These are phyloP conservation scores for Pythium rishiriense DNA, from an alignment of 352 stramenopile genomes.

Conservation along the genomic window DNA sequence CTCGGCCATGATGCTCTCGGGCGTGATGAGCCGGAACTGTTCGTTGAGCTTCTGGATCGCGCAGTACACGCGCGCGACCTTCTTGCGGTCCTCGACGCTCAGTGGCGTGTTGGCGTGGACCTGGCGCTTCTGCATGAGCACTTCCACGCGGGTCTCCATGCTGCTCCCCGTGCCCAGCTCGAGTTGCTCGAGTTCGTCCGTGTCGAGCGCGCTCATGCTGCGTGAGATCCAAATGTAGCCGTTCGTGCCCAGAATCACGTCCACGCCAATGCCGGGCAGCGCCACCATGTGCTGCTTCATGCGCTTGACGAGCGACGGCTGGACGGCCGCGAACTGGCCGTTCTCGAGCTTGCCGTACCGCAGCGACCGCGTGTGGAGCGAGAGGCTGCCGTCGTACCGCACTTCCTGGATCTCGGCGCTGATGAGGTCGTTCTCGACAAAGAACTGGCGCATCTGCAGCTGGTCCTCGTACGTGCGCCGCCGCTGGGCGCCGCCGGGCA, in stretches of 20 bases:
- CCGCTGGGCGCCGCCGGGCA: conserved; percentile 94
- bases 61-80: conserved; percentile 89
- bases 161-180: conserved; percentile 51
- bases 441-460: conserved; percentile 96
- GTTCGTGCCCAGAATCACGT: conserved; percentile 95
- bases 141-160: conserved; percentile 87
- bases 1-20: conserved; percentile 89
- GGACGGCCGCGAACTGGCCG: conserved; percentile 90
- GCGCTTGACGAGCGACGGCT: conserved; percentile 88
- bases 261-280: conserved; percentile 72
- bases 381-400: conserved; percentile 91
- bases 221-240: conserved; percentile 95
- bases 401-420: conserved; percentile 90
- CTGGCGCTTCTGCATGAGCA: conserved; percentile 90
- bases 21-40: conserved; percentile 90
- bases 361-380: conserved; percentile 93
- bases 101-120: conserved; percentile 81
- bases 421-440: conserved; percentile 96
- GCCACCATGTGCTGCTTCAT: conserved; percentile 95
- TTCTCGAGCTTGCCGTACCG: conserved; percentile 96
- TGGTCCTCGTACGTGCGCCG: conserved; percentile 97
- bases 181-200: conserved; percentile 31
- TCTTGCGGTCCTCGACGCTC: conserved; percentile 74
- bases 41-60: conserved; percentile 87
- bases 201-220: conserved; percentile 54